Base-by-base conservation (phyloP, 805 yeast species). In the Candida hungchunana region DNA sequence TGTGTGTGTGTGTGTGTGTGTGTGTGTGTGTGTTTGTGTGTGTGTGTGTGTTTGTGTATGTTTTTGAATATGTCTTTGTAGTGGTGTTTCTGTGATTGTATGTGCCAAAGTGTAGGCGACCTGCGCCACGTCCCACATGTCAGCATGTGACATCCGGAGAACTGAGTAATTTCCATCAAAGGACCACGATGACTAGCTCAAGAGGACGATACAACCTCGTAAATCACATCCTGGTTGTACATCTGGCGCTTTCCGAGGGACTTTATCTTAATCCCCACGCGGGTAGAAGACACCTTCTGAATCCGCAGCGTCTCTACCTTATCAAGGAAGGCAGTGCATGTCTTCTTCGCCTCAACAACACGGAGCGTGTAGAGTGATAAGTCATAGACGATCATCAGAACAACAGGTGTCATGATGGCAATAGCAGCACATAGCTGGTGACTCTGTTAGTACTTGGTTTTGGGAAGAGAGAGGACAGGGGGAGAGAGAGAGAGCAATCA, bases 371-470 rank as follows among this genome's bases (percentile, higher is more conserved):
- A 50, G 6, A 47, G 31, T 12, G 35, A 17, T 2, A 48, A n/a
- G 39, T 52, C 57, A 23, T 39, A 49, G 3, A 30, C 23, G 9
- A 52, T 22, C 3, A 52, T 21, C 5, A 40, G 26, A 1, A 40
- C 26, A 4, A 52, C 48, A 1, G 47, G 47, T 5, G 47, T 44
- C 1, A 45, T 25, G 12, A 46, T 22, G 8, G 40, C 27, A 1
- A 32, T 9, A 4, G 34, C 26, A 3, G 42, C 40, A 6, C 22
- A 22, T 5, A 37, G 11, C 46, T 42, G 19, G 2, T 14, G 25
- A 4, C 7, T 11, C 3, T 21, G 41, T 34, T 41, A 34, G 37
- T 32, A 28, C 12, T 5, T 13, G 10, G n/a, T 17, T 15, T 7
- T 8, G 20, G n/a, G 5, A 6, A 5, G 22, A 4, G 22, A 18